Base-by-base conservation (phyloP, 257 asterid species). In the Leptodermis oblonga region DNA sequence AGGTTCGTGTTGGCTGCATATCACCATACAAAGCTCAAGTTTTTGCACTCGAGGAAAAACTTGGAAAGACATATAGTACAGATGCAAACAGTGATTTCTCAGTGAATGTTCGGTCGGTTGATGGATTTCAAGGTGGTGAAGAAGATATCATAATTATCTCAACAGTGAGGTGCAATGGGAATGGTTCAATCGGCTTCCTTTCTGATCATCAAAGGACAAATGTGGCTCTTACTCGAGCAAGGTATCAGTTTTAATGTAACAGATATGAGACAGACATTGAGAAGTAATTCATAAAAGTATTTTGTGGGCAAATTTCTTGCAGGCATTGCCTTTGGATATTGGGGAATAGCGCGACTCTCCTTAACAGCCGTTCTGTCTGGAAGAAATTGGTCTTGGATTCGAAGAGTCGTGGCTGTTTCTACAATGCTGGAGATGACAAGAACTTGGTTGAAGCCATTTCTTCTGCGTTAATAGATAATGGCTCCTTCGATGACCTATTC, bases 121-220 rank as follows among this genome's bases (percentile, higher is more conserved):
- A 88, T 76, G 97, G 94, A 20, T 90, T 88, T 68, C 97, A 90
- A 83, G 97, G 96, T 33, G 94, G 96, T 9, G 96, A 90, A 77
- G 87, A 90, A 79, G 97, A 90, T 51, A 56, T 90, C 14, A 88
- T 90, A 7, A 82, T 90, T 28, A 76, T 88, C 65, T 90, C 96
- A 8, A 88, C 94, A 0, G 97, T 86, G 33, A 81, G 94, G 8
- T 78, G 87, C 74, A 90, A 90, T 61, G 81, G 77, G 23, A 82
- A 65, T 59, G 95, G 95, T 26, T 81, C 87, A 51, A 71, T 90
- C 42, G 96, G 96, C 30, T 90, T 88, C 70, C 92, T 90, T 33
- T 81, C 84, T 23, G 82, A 84, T 67, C 65, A 69, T 65, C 88
- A 81, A 62, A 78, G 97, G 64, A 70, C 84, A 42, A 88, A 88